Evolutionary conservation across 1,139 yeast genomes (phyloP).

Genomic region (Kodamaea alishanica): DNA sequence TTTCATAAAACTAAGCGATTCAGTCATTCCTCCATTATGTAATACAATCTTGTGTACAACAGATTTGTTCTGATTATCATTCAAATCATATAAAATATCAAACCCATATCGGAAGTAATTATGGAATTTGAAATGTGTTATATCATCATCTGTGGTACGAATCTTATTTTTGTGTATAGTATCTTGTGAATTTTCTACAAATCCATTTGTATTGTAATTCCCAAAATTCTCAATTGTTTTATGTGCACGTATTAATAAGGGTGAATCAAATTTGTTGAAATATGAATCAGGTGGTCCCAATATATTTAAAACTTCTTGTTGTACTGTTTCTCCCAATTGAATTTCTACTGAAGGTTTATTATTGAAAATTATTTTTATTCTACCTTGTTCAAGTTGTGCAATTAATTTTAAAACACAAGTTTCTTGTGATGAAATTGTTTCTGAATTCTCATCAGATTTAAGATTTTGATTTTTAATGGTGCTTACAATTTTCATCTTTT

Average conservation of each 20-base stretch:
- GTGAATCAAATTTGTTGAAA: slow-evolving; percentile 46
- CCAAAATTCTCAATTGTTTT: slow-evolving; percentile 8
- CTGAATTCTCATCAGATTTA: neutral
- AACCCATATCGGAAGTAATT: slow-evolving; percentile 54
- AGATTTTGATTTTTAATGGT: neutral
- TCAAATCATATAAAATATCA: slow-evolving; percentile 49
- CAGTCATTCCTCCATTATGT: slow-evolving; percentile 50
- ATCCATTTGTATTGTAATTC: slow-evolving; percentile 4
- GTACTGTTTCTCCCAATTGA: slow-evolving; percentile 41
- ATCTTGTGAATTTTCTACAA: neutral
- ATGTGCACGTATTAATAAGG: slow-evolving; percentile 40
- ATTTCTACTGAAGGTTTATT: slow-evolving; percentile 5
- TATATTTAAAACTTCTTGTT: slow-evolving; percentile 44
- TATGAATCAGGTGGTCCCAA: slow-evolving; percentile 59
- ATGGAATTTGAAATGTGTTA: slow-evolving; percentile 42
- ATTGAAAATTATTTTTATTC: slow-evolving; percentile 4
- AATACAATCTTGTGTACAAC: slow-evolving; percentile 40
- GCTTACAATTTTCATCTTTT: slow-evolving; percentile 2
- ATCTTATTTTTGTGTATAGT: neutral
- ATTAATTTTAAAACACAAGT: too few species aligned
- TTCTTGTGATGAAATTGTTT: slow-evolving; percentile 1
- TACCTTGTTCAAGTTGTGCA: slow-evolving; percentile 6
- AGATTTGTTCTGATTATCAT: slow-evolving; percentile 20
- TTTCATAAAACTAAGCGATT: slow-evolving; percentile 45
- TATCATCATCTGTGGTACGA: slow-evolving; percentile 11